Evolutionary conservation across 345 rosid genomes (phyloP).

Genomic region (Cardiospermum halicacabum): DNA sequence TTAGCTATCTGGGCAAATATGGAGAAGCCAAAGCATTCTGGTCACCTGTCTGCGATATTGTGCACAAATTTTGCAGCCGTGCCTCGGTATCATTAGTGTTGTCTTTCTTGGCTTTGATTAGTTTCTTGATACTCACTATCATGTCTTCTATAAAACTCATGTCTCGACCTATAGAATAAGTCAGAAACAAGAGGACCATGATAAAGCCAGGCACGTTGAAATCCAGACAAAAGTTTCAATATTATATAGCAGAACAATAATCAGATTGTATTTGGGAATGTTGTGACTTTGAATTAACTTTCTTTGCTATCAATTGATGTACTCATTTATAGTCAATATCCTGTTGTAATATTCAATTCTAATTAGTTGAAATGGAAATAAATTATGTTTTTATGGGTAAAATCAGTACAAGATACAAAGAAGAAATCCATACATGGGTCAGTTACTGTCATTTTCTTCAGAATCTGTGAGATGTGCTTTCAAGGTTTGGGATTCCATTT

Average conservation of each 20-base stretch:
- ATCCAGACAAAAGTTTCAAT: background rate
- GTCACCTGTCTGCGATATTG: conserved; percentile 31
- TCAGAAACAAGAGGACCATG: background rate
- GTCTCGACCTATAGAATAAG: conserved; percentile 13
- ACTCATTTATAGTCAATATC: background rate
- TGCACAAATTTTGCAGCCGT: conserved; percentile 38
- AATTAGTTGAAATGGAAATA: background rate
- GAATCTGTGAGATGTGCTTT: conserved; percentile 58
- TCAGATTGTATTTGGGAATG: background rate
- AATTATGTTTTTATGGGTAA: background rate
- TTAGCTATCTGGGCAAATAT: conserved; percentile 36
- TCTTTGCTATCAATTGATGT: background rate
- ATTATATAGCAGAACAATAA: background rate
- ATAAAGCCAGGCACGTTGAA: background rate
- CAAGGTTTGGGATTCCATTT: conserved; percentile 45
- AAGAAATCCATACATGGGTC: background rate
- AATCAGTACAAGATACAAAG: background rate
- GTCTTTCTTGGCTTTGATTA: conserved; percentile 43
- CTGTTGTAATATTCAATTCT: background rate
- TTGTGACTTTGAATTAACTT: background rate
- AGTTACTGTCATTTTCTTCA: conserved; percentile 41
- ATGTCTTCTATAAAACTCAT: conserved; percentile 31
- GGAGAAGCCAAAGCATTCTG: conserved; percentile 44
- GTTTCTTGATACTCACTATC: conserved; percentile 34
- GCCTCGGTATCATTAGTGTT: conserved; percentile 27